These are phyloP conservation scores for Ilex asprella DNA, from an alignment of 257 asterid species.

Conservation along the genomic window DNA sequence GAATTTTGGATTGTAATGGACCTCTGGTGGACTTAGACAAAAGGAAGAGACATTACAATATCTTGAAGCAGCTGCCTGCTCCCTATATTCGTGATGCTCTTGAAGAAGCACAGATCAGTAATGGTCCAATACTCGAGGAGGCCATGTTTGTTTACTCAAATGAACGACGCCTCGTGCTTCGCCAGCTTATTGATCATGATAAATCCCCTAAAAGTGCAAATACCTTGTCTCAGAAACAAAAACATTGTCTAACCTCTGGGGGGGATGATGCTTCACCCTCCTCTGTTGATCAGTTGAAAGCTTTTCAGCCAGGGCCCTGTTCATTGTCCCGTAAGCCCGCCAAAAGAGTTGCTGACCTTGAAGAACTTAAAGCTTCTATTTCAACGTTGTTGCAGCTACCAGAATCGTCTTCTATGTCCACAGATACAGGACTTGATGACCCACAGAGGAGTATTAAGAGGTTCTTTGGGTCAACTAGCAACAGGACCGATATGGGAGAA, in stretches of 20 bases:
- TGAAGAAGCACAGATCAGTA: slow-evolving; percentile 61
- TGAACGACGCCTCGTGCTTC: slow-evolving; percentile 78
- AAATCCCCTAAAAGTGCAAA: slow-evolving; percentile 26
- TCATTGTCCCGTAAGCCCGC: slow-evolving; percentile 15
- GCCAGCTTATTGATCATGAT: slow-evolving; percentile 41
- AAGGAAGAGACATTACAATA: slow-evolving; percentile 71
- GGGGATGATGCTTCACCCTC: slow-evolving; percentile 41
- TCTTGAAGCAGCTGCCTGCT: slow-evolving; percentile 85
- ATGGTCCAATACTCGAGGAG: slow-evolving; percentile 43
- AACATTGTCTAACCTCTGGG: slow-evolving; percentile 25
- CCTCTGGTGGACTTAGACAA: slow-evolving; percentile 46
- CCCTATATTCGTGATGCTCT: slow-evolving; percentile 53
- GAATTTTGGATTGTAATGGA: slow-evolving; percentile 73
- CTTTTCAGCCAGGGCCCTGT: slow-evolving; percentile 33
- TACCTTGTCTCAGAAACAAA: slow-evolving; percentile 39
- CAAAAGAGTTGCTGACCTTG: slow-evolving; percentile 45
- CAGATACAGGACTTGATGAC: slow-evolving; percentile 49
- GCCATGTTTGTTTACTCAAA: slow-evolving; percentile 58
- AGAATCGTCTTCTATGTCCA: slow-evolving; percentile 17
- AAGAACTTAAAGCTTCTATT: slow-evolving; percentile 66
- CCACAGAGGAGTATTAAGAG: slow-evolving; percentile 43
- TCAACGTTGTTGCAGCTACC: slow-evolving; percentile 63
- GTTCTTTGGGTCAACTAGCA: slow-evolving; percentile 35
- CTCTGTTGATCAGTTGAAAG: slow-evolving; percentile 47
- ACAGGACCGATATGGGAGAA: slow-evolving; percentile 46